These are phyloP conservation scores for Sporobolomyces pararoseus DNA, from an alignment of 768 basidiomycete species.

Conservation along the genomic window DNA sequence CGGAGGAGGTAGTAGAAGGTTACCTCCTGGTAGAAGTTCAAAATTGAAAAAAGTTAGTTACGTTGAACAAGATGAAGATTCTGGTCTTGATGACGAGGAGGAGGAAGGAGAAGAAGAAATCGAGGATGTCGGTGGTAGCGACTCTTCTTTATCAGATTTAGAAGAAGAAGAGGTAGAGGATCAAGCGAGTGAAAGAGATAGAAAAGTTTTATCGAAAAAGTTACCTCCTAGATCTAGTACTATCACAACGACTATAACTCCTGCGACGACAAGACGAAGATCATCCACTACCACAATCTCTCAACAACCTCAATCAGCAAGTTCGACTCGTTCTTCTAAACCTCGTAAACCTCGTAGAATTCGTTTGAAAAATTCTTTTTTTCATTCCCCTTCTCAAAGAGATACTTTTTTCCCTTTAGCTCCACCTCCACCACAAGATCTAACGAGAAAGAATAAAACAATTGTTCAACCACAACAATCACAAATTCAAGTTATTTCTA, in stretches of 20 bases:
- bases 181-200: background rate
- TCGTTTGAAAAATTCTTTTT: slow-evolving; percentile 34
- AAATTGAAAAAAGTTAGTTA: background rate
- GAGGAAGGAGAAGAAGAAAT: slow-evolving; percentile 10
- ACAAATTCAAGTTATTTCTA: no score
- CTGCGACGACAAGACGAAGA: background rate
- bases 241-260: background rate
- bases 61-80: background rate
- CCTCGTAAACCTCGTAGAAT: background rate
- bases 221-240: no score
- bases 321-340: background rate
- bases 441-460: no score
- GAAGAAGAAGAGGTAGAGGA: slow-evolving; percentile 6
- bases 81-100: background rate
- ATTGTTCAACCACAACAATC: no score
- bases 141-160: background rate
- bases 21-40: background rate
- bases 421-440: background rate
- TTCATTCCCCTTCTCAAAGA: slow-evolving; percentile 24
- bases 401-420: slow-evolving; percentile 21
- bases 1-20: background rate
- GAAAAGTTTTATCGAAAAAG: background rate
- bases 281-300: background rate
- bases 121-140: background rate
- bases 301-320: background rate